Evolutionary conservation across 108 stramenopile genomes (phyloP), one percentile per base, ranked within the genome.

Genomic region (Ochromonas danica): DNA sequence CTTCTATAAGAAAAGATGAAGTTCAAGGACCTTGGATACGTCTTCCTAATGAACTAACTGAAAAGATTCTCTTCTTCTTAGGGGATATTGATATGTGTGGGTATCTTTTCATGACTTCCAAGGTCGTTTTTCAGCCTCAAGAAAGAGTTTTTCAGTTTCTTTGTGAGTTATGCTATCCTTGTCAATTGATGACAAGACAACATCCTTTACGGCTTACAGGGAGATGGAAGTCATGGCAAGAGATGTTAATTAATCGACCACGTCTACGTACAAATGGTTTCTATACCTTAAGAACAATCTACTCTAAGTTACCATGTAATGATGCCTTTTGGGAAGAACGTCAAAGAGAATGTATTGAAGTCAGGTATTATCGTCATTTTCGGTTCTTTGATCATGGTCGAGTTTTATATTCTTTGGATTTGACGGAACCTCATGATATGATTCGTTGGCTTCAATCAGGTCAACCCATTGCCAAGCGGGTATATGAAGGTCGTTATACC

Each of bases 301-400:
- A 67, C 63, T 67, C 63, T 28, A 67, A 67, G 31, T 3, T 6
- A 6, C 35, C 27, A 14, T 31, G 63, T 36, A 67, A 67, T 36
- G 63, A 67, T 67, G 63, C 63, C 10, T 67, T 67, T 36, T 67
- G 63, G 63, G 63, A 67, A 67, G 63, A 67, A 33, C 3, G 25
- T 3, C 3, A 67, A 36, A 35, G 6, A 14, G 30, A 67, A 67
- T 67, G 14, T 67, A 36, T 67, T 36, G 63, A 67, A 25, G 63
- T 67, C 10, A 67, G 35, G 25, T 67, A 31, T 36, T 67, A 67
- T 36, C 63, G 63, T 10, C 63, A 67, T 67, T 67, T 67, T 36
- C 63, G 63, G 25, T 67, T 67, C 31, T 67, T 67, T 36, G 35
- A 67, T 67, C 14, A 67, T 36, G 63, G 63, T 36, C 31, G 63